Conservation (phyloP, 768 basidiomycete genomes). For the Xerocomellus amylosporus region DNA sequence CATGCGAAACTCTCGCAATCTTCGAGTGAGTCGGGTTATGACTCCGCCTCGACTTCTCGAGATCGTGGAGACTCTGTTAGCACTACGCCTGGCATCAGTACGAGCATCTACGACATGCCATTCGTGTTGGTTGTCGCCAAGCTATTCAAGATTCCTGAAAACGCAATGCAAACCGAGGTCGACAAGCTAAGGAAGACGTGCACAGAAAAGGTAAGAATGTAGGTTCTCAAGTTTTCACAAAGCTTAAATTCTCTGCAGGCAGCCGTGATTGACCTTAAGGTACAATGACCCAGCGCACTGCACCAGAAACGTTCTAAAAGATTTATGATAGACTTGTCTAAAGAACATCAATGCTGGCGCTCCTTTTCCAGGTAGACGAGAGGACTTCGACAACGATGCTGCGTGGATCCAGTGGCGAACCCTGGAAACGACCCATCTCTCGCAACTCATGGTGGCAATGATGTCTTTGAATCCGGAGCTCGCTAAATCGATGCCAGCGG, state of each 20-base stretch:
- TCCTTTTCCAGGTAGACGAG: slow-evolving; percentile 79
- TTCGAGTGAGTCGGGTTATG: slow-evolving; percentile 64
- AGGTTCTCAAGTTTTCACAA: neutral
- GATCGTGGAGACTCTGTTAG: slow-evolving; percentile 51
- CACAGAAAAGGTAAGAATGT: slow-evolving; percentile 62
- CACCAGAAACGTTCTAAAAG: slow-evolving; percentile 1
- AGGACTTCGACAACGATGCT: slow-evolving; percentile 81
- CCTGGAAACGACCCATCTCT: slow-evolving; percentile 77
- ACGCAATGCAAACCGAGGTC: slow-evolving; percentile 69
- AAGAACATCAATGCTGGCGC: slow-evolving; percentile 87
- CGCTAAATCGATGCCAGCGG: slow-evolving; percentile 71
- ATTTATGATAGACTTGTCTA: slow-evolving; percentile 59
- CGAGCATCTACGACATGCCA: slow-evolving; percentile 70
- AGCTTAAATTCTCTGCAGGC: slow-evolving; percentile 46
- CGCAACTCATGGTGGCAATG: slow-evolving; percentile 87
- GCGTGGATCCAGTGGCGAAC: slow-evolving; percentile 85
- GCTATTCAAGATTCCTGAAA: slow-evolving; percentile 72
- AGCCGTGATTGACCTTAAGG: slow-evolving; percentile 85
- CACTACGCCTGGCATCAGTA: slow-evolving; percentile 36
- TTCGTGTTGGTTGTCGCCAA: slow-evolving; percentile 65
- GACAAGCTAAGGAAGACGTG: slow-evolving; percentile 61
- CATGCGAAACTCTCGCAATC: slow-evolving; percentile 70
- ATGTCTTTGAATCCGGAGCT: slow-evolving; percentile 83
- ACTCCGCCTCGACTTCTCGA: slow-evolving; percentile 56
- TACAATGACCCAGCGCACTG: slow-evolving; percentile 24